Evolutionary conservation across 345 rosid genomes (phyloP).

Genomic region (Sisymbrium irio): DNA sequence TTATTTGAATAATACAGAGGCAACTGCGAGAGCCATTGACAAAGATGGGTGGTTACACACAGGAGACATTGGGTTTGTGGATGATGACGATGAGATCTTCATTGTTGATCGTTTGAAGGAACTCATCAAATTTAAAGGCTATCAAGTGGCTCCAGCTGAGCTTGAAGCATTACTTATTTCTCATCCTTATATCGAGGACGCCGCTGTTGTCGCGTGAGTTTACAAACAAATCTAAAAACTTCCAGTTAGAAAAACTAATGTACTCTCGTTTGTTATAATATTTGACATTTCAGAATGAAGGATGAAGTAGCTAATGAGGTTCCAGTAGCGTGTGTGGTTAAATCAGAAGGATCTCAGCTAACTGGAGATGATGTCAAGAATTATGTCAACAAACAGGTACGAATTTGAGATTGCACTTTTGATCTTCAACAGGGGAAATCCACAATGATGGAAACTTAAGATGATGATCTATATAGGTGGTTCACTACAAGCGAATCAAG

Average conservation of each 20-base stretch:
- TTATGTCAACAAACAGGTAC: constrained; percentile 78
- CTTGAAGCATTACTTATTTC: constrained; percentile 61
- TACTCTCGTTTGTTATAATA: not conserved
- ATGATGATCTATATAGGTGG: constrained; percentile 42
- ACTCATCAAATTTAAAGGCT: constrained; percentile 68
- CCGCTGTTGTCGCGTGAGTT: constrained; percentile 66
- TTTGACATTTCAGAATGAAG: constrained; percentile 65
- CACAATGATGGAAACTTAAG: not conserved
- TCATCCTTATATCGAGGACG: constrained; percentile 49
- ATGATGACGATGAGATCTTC: constrained; percentile 58
- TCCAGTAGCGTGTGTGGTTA: constrained; percentile 76
- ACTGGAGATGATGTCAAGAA: constrained; percentile 68
- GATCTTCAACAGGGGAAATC: not conserved
- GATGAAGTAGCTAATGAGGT: constrained; percentile 83
- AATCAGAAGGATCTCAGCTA: constrained; percentile 57
- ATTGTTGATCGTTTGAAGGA: constrained; percentile 74
- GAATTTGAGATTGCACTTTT: not conserved
- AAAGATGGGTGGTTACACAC: constrained; percentile 68
- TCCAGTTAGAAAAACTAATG: not conserved
- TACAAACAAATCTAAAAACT: not conserved
- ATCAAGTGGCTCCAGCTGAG: constrained; percentile 79
- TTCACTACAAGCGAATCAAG: constrained; percentile 60
- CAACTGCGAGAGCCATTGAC: constrained; percentile 47
- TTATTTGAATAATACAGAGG: constrained; percentile 48
- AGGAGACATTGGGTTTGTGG: constrained; percentile 64